Conservation (phyloP, 306 rosid species). For the Vachellia collinsii region DNA sequence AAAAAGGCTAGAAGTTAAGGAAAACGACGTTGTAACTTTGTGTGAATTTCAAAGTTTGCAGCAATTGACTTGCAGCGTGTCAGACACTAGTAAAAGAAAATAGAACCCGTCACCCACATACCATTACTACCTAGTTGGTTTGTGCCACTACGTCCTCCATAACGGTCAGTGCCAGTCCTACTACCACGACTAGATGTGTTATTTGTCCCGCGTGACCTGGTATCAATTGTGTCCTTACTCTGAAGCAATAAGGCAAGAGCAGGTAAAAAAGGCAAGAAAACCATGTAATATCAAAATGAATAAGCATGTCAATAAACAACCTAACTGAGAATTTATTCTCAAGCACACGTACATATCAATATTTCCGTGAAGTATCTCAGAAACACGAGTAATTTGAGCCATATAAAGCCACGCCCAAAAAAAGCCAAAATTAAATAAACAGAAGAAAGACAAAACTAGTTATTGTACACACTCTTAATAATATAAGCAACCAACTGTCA, state of each 20-base stretch:
- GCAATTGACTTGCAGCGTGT: constrained; percentile 13
- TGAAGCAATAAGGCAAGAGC: constrained; percentile 39
- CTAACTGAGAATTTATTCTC: constrained; percentile 9
- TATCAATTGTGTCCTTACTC: constrained; percentile 68
- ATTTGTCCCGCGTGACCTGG: constrained; percentile 65
- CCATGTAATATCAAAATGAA: constrained; percentile 1
- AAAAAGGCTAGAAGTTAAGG: constrained; percentile 2
- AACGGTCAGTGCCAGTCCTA: constrained; percentile 67
- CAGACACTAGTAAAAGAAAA: not conserved
- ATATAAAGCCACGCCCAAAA: not conserved
- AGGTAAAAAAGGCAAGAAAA: not conserved
- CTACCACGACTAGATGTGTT: constrained; percentile 54
- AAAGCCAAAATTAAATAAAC: not conserved
- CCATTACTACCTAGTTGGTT: constrained; percentile 66
- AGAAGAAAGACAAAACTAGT: not conserved
- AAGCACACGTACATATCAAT: not conserved
- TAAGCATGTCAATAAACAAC: not conserved
- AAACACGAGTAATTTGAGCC: not conserved
- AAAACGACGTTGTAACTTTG: not conserved
- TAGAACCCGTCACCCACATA: constrained; percentile 37
- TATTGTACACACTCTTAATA: not conserved
- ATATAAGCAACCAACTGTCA: constrained; percentile 14
- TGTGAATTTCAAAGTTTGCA: constrained; percentile 1
- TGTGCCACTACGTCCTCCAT: constrained; percentile 66
- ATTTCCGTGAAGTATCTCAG: not conserved